A percentile compares a stretch with the other conserved stretches of the same genome.
Conservation (phyloP, 2,329 filamentous ascomycete species). For the Cryoendolithus antarcticus region DNA sequence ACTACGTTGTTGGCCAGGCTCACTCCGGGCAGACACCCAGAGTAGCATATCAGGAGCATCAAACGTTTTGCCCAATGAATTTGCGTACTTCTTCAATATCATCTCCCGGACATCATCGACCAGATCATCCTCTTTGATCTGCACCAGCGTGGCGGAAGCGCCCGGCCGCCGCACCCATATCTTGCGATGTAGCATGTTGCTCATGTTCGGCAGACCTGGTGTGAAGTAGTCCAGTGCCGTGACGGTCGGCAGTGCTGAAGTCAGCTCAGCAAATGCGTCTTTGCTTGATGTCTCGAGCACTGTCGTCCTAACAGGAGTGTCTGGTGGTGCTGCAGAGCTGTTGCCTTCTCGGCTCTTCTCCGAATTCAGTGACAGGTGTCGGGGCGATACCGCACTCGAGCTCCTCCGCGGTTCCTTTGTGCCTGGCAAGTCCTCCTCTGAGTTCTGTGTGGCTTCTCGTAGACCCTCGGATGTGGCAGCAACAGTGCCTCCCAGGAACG, state of each 20-base stretch:
- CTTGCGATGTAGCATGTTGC: constrained; percentile 48
- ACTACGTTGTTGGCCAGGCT: constrained; percentile 13
- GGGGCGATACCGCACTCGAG: constrained; percentile 5
- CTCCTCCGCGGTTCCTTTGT: not conserved
- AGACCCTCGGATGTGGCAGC: too few relatives aligned
- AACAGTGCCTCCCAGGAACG: too few relatives aligned
- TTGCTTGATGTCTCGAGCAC: constrained; percentile 33
- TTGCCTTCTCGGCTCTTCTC: too few relatives aligned
- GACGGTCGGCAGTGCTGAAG: constrained; percentile 16
- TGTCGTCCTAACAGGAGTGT: too few relatives aligned
- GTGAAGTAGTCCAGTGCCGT: constrained; percentile 20
- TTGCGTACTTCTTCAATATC: constrained; percentile 85
- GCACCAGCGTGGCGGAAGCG: constrained; percentile 76
- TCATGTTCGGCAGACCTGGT: constrained; percentile 14
- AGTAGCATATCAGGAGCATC: constrained; percentile 83
- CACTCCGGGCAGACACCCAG: constrained; percentile 55
- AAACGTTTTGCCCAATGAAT: constrained; percentile 77
- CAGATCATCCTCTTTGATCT: constrained; percentile 74
- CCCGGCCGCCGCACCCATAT: constrained; percentile 88
- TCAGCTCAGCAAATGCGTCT: constrained; percentile 11
- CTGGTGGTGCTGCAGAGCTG: not conserved
- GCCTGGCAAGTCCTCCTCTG: not conserved
- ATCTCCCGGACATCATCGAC: constrained; percentile 91
- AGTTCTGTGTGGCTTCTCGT: not conserved
- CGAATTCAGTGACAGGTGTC: too few relatives aligned